These are phyloP conservation scores for Plasmodium chabaudi DNA, from an alignment of 169 alveolate species.

Conservation along the genomic window DNA sequence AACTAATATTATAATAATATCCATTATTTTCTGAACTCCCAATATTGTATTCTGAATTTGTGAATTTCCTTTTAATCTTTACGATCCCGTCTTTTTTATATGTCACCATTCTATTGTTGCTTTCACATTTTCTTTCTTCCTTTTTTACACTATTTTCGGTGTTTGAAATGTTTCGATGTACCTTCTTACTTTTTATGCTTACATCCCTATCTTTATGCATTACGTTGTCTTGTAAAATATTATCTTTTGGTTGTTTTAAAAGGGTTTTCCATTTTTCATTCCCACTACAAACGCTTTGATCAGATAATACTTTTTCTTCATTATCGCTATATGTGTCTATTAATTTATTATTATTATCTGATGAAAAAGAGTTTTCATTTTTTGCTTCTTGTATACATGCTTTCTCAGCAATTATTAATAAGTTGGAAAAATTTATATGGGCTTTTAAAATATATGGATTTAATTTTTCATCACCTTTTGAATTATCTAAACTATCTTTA, in stretches of 20 bases:
- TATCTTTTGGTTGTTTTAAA: not conserved
- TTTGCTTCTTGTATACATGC: not conserved
- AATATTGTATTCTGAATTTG: not conserved
- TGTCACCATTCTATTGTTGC: not conserved
- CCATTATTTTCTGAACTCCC: not conserved
- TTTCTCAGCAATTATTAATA: constrained; percentile 13
- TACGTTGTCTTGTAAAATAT: not conserved
- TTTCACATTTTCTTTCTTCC: not conserved
- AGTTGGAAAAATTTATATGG: constrained; percentile 37
- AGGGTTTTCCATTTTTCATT: not conserved
- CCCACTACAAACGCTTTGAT: not conserved
- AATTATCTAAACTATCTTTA: no score
- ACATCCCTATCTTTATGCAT: not conserved
- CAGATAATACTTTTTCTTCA: not conserved
- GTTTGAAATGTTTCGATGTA: not conserved
- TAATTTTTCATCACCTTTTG: not conserved
- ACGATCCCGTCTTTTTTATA: not conserved
- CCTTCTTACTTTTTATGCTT: not conserved
- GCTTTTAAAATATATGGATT: constrained; percentile 68
- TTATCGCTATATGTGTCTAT: not conserved
- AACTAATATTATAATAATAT: constrained; percentile 17
- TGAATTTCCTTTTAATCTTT: not conserved
- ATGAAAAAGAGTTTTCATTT: not conserved
- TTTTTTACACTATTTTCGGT: not conserved
- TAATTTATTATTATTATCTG: no score